Conservation (phyloP, 495 filamentous ascomycete species). For the Astrothelium macrocarpum region DNA sequence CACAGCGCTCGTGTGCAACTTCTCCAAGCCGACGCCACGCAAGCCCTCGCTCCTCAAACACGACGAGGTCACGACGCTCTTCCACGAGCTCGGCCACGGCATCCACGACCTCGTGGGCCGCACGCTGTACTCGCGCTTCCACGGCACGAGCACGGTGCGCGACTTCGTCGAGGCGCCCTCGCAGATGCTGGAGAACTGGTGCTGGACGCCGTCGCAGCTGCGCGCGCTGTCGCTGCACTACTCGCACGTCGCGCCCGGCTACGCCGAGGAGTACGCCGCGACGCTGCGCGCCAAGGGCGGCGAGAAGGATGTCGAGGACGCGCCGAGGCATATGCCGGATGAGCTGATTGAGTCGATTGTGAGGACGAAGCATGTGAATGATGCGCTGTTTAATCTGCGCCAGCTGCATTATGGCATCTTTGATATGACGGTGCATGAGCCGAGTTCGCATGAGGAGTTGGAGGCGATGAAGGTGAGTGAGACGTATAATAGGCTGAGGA, state of each 20-base stretch:
- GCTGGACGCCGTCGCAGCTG: conserved; percentile 60
- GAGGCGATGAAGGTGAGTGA: conserved; percentile 28
- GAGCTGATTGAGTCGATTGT: conserved; percentile 52
- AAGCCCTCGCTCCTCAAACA: conserved; percentile 63
- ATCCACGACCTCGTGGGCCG: conserved; percentile 61
- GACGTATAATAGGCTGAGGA: conserved; percentile 33
- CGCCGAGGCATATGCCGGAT: conserved; percentile 49
- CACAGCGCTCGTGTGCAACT: conserved; percentile 63
- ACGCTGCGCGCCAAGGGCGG: conserved; percentile 28
- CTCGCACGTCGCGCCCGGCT: conserved; percentile 51
- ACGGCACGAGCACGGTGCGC: conserved; percentile 59
- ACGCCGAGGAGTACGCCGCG: conserved; percentile 47
- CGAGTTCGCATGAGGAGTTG: conserved; percentile 27
- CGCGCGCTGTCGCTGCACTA: conserved; percentile 58
- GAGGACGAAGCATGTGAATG: conserved; percentile 61
- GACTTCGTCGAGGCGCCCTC: conserved; percentile 66
- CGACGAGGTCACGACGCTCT: conserved; percentile 59
- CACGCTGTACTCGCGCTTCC: conserved; percentile 62
- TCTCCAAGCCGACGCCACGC: conserved; percentile 59
- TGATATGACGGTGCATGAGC: conserved; percentile 41
- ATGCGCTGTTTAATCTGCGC: conserved; percentile 56
- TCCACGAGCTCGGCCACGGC: conserved; percentile 69
- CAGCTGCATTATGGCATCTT: conserved; percentile 65
- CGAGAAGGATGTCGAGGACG: conserved; percentile 24
- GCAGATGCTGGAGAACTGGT: conserved; percentile 74